Conservation (phyloP, 164 flowering plant species). For the Tetracentron sinense region DNA sequence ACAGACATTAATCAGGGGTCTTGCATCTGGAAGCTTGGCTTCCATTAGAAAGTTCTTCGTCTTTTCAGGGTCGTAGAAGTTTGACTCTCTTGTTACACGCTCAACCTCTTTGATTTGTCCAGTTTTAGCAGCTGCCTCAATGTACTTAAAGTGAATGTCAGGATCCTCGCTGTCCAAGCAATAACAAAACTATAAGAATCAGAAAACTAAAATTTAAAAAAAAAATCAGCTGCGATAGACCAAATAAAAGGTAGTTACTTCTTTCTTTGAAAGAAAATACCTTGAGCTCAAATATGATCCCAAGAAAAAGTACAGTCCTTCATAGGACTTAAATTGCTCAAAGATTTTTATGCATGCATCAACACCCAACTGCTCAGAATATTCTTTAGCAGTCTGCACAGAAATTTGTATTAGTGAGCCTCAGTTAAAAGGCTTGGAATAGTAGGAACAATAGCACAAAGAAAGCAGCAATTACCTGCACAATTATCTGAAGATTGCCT, state of each 20-base stretch:
- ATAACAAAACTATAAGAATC: slow-evolving; percentile 6
- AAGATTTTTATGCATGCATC: slow-evolving; percentile 91
- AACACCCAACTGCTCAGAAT: slow-evolving; percentile 93
- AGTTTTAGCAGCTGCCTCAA: slow-evolving; percentile 99
- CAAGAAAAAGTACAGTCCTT: slow-evolving; percentile 92
- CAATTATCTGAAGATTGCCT: slow-evolving; percentile 99
- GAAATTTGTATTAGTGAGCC: slow-evolving; percentile 1
- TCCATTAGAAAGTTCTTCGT: slow-evolving; percentile 98
- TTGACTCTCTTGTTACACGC: slow-evolving; percentile 96
- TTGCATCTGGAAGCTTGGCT: slow-evolving; percentile 98
- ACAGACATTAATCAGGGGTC: slow-evolving; percentile 97
- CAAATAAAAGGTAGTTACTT: background rate
- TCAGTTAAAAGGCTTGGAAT: background rate
- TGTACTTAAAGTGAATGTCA: slow-evolving; percentile 96
- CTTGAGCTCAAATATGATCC: slow-evolving; percentile 98
- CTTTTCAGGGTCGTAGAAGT: slow-evolving; percentile 94
- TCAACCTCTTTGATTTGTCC: slow-evolving; percentile 99
- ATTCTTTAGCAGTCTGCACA: slow-evolving; percentile 89
- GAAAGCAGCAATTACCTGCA: slow-evolving; percentile 54
- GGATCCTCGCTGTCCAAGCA: slow-evolving; percentile 87
- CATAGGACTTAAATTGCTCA: slow-evolving; percentile 98
- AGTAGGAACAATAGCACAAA: background rate
- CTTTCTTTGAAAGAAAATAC: slow-evolving; percentile 28
- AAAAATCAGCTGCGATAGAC: background rate
- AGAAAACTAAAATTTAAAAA: too few species aligned